phyloP scores from a whole-genome alignment of 495 filamentous ascomycete genomes.

The Physcia stellaris region DNA sequence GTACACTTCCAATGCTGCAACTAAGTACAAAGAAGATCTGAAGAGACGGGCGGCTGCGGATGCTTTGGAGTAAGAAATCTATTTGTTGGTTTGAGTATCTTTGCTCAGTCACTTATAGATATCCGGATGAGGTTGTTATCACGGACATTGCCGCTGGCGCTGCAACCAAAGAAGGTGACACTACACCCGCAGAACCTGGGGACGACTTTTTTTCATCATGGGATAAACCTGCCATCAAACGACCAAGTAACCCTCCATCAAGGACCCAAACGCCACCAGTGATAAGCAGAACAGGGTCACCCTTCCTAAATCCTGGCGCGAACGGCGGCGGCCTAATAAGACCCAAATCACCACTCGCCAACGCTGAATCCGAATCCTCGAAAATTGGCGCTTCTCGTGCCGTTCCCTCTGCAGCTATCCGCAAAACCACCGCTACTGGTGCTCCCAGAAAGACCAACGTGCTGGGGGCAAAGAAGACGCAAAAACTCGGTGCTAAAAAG shows the following conservation, averaged over 20 bases:
- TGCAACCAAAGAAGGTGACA: constrained; percentile 46
- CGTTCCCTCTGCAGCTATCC: constrained; percentile 57
- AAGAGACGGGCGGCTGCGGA: constrained; percentile 70
- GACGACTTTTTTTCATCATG: constrained; percentile 97
- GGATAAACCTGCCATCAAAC: constrained; percentile 96
- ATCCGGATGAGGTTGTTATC: constrained; percentile 75
- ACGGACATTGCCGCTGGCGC: constrained; percentile 54
- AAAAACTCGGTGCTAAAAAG: constrained; percentile 87
- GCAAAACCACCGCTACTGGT: constrained; percentile 48
- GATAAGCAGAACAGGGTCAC: constrained; percentile 70
- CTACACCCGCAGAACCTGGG: constrained; percentile 54
- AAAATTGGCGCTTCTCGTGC: constrained; percentile 53
- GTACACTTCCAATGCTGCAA: constrained; percentile 79
- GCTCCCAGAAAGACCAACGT: constrained; percentile 68
- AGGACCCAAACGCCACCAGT: constrained; percentile 81
- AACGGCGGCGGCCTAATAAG: constrained; percentile 59
- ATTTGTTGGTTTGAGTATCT: constrained; percentile 9
- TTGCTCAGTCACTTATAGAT: constrained; percentile 33
- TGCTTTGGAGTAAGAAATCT: constrained; percentile 65
- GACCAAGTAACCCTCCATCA: constrained; percentile 85
- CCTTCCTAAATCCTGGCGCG: constrained; percentile 63
- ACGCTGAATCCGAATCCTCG: constrained; percentile 30
- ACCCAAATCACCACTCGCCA: constrained; percentile 67
- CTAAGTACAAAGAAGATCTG: constrained; percentile 93
- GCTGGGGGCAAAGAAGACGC: constrained; percentile 76